phyloP scores from a whole-genome alignment of 345 rosid species.

The Sisymbrium irio region DNA sequence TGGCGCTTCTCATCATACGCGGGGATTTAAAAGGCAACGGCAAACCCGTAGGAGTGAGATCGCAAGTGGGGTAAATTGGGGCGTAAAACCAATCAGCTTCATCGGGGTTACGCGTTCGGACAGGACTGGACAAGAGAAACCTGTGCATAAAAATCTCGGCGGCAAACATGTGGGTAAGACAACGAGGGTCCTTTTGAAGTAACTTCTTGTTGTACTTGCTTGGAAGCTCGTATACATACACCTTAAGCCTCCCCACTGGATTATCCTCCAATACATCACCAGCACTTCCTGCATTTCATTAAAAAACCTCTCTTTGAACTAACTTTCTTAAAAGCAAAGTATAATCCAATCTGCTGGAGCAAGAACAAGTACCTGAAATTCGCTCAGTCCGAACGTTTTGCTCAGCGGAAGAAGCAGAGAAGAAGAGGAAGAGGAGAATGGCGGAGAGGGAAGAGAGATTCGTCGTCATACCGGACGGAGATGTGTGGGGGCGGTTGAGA shows the following conservation, averaged over 20 bases:
- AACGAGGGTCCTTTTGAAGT: conserved; percentile 92
- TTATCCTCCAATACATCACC: conserved; percentile 95
- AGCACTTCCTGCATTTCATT: conserved; percentile 65
- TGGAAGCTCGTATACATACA: conserved; percentile 85
- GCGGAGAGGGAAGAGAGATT: conserved; percentile 34
- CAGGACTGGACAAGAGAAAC: conserved; percentile 86
- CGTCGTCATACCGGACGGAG: conserved; percentile 43
- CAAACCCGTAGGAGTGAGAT: conserved; percentile 91
- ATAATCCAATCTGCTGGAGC: neutral
- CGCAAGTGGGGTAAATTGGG: conserved; percentile 89
- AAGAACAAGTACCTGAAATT: conserved; percentile 54
- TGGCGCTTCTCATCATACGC: conserved; percentile 89
- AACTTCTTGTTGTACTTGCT: conserved; percentile 91
- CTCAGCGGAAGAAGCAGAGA: conserved; percentile 36
- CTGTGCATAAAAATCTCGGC: conserved; percentile 93
- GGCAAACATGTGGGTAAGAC: conserved; percentile 96
- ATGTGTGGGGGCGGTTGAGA: conserved; percentile 26
- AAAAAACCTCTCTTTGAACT: neutral
- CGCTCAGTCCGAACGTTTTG: conserved; percentile 56
- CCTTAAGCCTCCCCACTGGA: conserved; percentile 92
- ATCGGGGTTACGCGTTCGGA: conserved; percentile 76
- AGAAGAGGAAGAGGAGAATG: conserved; percentile 32
- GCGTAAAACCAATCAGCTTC: conserved; percentile 98
- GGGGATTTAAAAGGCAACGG: conserved; percentile 97
- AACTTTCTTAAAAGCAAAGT: neutral